A percentile compares a stretch with the other conserved stretches of the same genome.
phyloP scores from a whole-genome alignment of 768 basidiomycete genomes.

The Tylopilus felleus region DNA sequence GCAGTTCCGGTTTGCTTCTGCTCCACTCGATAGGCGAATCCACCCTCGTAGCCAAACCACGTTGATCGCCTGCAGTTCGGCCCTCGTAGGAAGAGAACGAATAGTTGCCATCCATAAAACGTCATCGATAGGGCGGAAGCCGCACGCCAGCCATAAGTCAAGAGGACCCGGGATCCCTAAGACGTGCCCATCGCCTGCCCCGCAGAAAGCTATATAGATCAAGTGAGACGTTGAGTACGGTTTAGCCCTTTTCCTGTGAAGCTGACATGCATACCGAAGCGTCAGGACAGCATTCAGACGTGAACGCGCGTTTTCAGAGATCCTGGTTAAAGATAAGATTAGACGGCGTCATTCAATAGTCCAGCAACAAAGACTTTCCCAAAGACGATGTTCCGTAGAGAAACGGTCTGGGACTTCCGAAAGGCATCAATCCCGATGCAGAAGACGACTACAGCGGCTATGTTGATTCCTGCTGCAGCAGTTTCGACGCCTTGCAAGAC shows the following conservation, averaged over 20 bases:
- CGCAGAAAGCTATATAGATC: slow-evolving; percentile 17
- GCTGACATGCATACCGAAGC: slow-evolving; percentile 21
- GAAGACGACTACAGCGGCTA: slow-evolving; percentile 36
- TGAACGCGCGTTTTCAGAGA: slow-evolving; percentile 25
- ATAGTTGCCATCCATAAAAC: slow-evolving; percentile 32
- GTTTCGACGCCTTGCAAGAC: slow-evolving; percentile 33
- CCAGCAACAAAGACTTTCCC: slow-evolving; percentile 6
- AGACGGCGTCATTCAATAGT: neutral
- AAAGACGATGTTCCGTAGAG: slow-evolving; percentile 24
- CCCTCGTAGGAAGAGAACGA: slow-evolving; percentile 37
- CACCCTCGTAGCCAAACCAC: slow-evolving; percentile 66
- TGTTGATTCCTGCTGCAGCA: slow-evolving; percentile 35
- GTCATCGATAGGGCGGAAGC: slow-evolving; percentile 33
- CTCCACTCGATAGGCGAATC: slow-evolving; percentile 26
- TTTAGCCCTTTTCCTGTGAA: neutral
- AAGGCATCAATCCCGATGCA: slow-evolving; percentile 39
- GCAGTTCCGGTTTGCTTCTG: neutral
- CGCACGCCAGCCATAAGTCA: slow-evolving; percentile 37
- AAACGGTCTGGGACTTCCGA: slow-evolving; percentile 38
- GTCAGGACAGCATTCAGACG: slow-evolving; percentile 28
- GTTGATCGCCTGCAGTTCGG: slow-evolving; percentile 33
- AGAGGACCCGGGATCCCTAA: slow-evolving; percentile 38
- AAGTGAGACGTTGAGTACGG: too few relatives aligned
- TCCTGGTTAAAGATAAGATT: slow-evolving; percentile 13
- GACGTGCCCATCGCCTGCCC: slow-evolving; percentile 45